Conservation (phyloP, 495 filamentous ascomycete genomes). For the Bombardia bombarda region DNA sequence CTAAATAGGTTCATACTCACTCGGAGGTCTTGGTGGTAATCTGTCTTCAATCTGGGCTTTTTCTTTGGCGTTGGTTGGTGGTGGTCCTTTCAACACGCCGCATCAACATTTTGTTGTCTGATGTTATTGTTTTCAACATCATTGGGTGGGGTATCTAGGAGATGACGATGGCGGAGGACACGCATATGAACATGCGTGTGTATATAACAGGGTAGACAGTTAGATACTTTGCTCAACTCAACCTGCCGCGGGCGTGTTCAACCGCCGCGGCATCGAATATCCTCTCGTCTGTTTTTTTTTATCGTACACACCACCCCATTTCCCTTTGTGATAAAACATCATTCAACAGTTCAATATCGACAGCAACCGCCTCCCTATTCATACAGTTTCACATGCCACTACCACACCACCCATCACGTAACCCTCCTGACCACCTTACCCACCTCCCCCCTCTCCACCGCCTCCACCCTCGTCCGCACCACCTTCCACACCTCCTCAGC, state of each 20-base stretch:
- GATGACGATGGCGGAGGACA: neutral
- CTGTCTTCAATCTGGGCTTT: neutral
- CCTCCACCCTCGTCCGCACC: constrained; percentile 36
- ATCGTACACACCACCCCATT: too few species aligned
- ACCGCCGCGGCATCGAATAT: constrained; percentile 1
- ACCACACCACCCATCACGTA: constrained; percentile 13
- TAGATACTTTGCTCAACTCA: constrained; percentile 2
- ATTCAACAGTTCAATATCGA: too few species aligned
- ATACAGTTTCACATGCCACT: too few species aligned
- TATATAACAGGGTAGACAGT: too few species aligned
- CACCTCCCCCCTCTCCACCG: constrained; percentile 38
- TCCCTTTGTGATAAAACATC: neutral
- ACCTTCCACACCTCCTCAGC: constrained; percentile 42
- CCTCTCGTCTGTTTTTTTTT: neutral
- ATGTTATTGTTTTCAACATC: neutral
- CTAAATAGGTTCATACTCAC: neutral
- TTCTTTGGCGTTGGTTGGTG: neutral
- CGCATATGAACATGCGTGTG: neutral
- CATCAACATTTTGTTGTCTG: neutral
- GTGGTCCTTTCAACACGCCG: constrained; percentile 19
- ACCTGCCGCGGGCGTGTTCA: constrained; percentile 5
- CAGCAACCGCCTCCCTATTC: too few species aligned
- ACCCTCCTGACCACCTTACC: constrained; percentile 35
- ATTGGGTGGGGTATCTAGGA: neutral
- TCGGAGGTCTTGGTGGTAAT: neutral